Conservation (phyloP, 2,329 filamentous ascomycete species). For the Venturia effusa region DNA sequence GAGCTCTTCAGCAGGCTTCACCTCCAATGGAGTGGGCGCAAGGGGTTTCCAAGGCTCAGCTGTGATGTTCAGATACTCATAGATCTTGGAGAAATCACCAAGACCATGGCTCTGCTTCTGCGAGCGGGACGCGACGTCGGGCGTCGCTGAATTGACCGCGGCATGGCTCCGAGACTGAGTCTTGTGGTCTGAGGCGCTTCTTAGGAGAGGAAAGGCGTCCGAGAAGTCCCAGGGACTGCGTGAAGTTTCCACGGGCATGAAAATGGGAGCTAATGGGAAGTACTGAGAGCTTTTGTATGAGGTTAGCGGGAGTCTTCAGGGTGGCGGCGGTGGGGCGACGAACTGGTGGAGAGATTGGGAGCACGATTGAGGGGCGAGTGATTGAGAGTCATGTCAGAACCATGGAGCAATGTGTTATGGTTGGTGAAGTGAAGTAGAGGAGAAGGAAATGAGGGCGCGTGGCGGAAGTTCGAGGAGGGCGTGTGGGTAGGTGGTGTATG, state of each 20-base stretch:
- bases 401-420: not conserved
- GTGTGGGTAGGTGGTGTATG: not conserved
- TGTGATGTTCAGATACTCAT: conserved; percentile 30
- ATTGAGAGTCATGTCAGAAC: not conserved
- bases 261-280: not conserved
- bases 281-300: not conserved
- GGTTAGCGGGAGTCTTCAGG: not conserved
- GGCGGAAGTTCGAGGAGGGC: not conserved
- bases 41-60: conserved; percentile 9
- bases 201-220: conserved; percentile 33
- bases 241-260: conserved; percentile 23
- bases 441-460: too few species aligned
- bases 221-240: conserved; percentile 36
- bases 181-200: conserved; percentile 16
- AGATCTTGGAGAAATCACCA: conserved; percentile 38
- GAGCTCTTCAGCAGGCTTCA: not conserved
- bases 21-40: conserved; percentile 11
- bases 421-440: too few species aligned
- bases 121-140: not conserved
- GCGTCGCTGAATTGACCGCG: not conserved
- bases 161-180: not conserved
- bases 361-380: not conserved
- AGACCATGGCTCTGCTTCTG: conserved; percentile 16
- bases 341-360: not conserved
- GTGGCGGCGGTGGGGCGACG: not conserved